A percentile compares a stretch with the other conserved stretches of the same genome.
These are phyloP conservation scores for Vaccinium vitisidaea DNA, from an alignment of 148 eudicot genomes.

Conservation along the genomic window DNA sequence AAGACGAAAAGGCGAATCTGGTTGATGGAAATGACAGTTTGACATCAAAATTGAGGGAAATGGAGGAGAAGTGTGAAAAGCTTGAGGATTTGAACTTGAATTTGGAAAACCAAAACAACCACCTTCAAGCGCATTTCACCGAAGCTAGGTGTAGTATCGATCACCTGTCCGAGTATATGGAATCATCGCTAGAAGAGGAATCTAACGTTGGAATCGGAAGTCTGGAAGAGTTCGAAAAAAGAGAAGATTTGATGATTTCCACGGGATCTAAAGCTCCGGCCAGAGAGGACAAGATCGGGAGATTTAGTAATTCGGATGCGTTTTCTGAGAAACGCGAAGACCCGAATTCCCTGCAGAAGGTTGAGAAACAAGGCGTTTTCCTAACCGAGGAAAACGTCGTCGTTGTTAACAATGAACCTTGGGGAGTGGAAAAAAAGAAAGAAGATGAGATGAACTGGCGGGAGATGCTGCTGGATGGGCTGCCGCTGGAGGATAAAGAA, in stretches of 20 bases:
- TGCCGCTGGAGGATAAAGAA: conserved; percentile 56
- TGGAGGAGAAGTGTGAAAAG: conserved; percentile 58
- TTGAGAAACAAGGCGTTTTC: neutral
- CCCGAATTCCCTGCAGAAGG: neutral
- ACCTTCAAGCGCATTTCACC: conserved; percentile 44
- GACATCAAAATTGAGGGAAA: conserved; percentile 43
- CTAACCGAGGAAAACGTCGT: neutral
- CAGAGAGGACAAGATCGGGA: conserved; percentile 7
- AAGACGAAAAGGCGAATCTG: conserved; percentile 64
- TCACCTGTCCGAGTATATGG: conserved; percentile 47
- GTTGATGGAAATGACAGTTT: conserved; percentile 46
- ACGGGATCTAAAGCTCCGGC: neutral
- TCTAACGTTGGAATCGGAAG: conserved; percentile 14
- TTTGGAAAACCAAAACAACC: conserved; percentile 40
- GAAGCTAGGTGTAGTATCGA: conserved; percentile 46
- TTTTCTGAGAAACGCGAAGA: conserved; percentile 13
- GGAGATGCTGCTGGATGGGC: conserved; percentile 54
- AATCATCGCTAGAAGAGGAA: conserved; percentile 55
- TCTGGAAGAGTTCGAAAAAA: conserved; percentile 17
- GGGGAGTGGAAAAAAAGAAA: conserved; percentile 21
- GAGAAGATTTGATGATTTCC: conserved; percentile 5
- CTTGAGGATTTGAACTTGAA: conserved; percentile 50
- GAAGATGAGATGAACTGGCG: conserved; percentile 64
- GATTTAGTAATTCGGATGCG: conserved; percentile 1
- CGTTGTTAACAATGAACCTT: conserved; percentile 2